Conservation (phyloP, 2,329 filamentous ascomycete genomes). For the Beauveria asiatica region DNA sequence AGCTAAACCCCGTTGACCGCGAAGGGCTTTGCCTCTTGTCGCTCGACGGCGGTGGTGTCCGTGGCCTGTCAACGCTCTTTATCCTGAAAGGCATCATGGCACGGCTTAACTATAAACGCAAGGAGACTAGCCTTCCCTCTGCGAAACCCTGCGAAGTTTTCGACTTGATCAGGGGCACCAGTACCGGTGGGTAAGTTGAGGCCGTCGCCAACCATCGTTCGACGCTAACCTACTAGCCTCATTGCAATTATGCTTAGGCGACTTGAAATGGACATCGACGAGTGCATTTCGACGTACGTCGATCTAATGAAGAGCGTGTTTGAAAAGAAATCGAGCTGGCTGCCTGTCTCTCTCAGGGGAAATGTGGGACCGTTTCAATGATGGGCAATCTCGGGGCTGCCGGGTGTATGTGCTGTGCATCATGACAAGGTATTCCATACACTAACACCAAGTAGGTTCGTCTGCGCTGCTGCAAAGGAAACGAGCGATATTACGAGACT, state of each 20-base stretch:
- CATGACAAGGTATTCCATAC: neutral
- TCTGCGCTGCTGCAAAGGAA: slow-evolving; percentile 4
- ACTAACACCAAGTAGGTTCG: slow-evolving; percentile 17
- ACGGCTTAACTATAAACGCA: slow-evolving; percentile 16
- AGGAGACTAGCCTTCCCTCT: slow-evolving; percentile 4
- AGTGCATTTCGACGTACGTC: slow-evolving; percentile 25
- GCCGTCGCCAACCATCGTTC: neutral
- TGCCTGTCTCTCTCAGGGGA: neutral
- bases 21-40: slow-evolving; percentile 18
- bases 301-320: slow-evolving; percentile 5
- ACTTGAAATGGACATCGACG: slow-evolving; percentile 27
- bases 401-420: slow-evolving; percentile 10
- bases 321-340: slow-evolving; percentile 10
- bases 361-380: slow-evolving; percentile 14
- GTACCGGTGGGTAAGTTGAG: slow-evolving; percentile 18
- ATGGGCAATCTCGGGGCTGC: slow-evolving; percentile 2
- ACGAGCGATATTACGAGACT: slow-evolving; percentile 5
- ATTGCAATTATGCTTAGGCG: slow-evolving; percentile 37
- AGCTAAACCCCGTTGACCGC: neutral
- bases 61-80: slow-evolving; percentile 25
- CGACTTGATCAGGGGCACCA: slow-evolving; percentile 30
- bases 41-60: slow-evolving; percentile 27
- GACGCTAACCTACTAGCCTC: slow-evolving; percentile 15
- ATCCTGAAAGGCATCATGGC: slow-evolving; percentile 25
- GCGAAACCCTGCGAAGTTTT: slow-evolving; percentile 27